These are phyloP conservation scores for Vitis hybrid DNA, from an alignment of 177 flowering plant genomes.

Conservation along the genomic window DNA sequence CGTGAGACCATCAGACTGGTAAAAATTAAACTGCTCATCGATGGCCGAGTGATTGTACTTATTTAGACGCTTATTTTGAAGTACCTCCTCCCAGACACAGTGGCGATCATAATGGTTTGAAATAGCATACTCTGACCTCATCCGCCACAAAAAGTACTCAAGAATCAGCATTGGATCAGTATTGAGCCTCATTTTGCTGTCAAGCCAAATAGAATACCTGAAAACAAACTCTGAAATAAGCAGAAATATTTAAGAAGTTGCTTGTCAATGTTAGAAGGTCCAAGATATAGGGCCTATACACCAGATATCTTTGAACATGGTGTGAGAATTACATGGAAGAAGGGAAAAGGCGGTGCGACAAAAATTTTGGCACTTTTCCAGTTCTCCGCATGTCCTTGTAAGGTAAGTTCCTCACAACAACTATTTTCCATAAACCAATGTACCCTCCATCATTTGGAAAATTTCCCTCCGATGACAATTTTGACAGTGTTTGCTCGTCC, in stretches of 20 bases:
- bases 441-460: slow-evolving; percentile 59
- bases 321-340: slow-evolving; percentile 61
- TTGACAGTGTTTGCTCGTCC: slow-evolving; percentile 72
- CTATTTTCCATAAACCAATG: slow-evolving; percentile 82
- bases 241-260: not conserved
- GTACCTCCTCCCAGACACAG: slow-evolving; percentile 99
- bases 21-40: slow-evolving; percentile 85
- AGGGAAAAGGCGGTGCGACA: slow-evolving; percentile 94
- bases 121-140: slow-evolving; percentile 85
- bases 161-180: slow-evolving; percentile 83
- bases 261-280: not conserved
- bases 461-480: slow-evolving; percentile 67
- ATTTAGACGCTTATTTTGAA: slow-evolving; percentile 88
- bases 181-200: slow-evolving; percentile 91
- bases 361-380: slow-evolving; percentile 95
- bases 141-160: slow-evolving; percentile 83
- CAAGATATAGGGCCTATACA: not conserved
- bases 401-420: slow-evolving; percentile 81
- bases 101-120: slow-evolving; percentile 98
- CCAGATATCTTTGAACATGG: not conserved
- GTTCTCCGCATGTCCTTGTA: slow-evolving; percentile 84
- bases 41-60: slow-evolving; percentile 91
- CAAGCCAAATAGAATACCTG: slow-evolving; percentile 98
- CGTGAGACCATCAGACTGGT: slow-evolving; percentile 90
- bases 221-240: slow-evolving; percentile 7